Conservation (phyloP, 2,329 filamentous ascomycete genomes). For the Aspergillus versicolor region DNA sequence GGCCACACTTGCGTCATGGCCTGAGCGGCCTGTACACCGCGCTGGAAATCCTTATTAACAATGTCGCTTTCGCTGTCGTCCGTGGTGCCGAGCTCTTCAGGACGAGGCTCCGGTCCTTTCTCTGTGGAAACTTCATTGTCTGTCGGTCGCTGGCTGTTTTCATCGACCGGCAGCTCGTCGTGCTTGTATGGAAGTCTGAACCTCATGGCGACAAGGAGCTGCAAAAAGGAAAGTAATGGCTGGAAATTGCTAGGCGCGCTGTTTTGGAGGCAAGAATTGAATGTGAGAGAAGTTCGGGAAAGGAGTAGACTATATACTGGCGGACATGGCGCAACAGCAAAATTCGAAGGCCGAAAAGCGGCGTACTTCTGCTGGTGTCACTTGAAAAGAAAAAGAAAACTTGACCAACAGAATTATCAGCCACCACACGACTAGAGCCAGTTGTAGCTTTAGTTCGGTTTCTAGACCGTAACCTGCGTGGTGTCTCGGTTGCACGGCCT, state of each 20-base stretch:
- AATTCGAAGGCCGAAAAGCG: not conserved
- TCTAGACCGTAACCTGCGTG: not conserved
- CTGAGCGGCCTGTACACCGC: constrained; percentile 17
- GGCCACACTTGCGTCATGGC: constrained; percentile 19
- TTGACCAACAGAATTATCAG: not conserved
- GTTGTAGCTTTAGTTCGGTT: not conserved
- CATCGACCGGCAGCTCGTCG: constrained; percentile 7
- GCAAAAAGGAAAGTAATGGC: not conserved
- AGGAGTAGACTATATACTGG: not conserved
- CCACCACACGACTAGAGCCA: not conserved
- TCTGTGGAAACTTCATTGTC: not conserved
- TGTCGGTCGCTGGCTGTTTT: not conserved
- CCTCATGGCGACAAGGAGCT: not conserved
- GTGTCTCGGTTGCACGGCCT: too few species aligned
- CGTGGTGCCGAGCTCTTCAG: not conserved
- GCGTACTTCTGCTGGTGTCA: not conserved
- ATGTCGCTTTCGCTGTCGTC: constrained; percentile 10
- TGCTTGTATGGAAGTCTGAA: constrained; percentile 4
- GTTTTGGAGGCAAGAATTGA: not conserved
- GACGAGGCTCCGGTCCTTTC: not conserved
- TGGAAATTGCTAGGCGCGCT: not conserved
- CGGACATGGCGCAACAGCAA: not conserved
- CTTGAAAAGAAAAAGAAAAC: not conserved
- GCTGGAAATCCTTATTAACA: constrained; percentile 15
- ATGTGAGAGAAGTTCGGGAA: not conserved